Conservation (phyloP, 1,139 yeast genomes). For the Taiozyma sp. region DNA sequence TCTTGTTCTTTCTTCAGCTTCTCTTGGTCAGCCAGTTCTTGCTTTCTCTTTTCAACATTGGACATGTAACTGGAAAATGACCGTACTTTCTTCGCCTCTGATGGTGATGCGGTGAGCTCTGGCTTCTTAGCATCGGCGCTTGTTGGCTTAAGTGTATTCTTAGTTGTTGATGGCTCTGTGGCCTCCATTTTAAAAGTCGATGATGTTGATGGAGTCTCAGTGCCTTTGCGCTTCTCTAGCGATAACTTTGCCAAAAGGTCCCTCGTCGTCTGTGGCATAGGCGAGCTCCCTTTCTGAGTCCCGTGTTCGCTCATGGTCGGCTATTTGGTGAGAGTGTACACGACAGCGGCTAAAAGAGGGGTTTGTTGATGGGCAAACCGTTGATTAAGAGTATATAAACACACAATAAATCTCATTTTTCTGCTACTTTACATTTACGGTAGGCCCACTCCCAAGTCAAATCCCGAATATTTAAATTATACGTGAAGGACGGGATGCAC, state of each 20-base stretch:
- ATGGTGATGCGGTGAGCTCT: neutral
- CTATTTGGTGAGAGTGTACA: neutral
- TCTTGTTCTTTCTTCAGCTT: constrained; percentile 9
- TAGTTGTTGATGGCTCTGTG: neutral
- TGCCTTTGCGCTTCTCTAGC: neutral
- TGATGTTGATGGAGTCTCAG: neutral
- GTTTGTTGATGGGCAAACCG: no score
- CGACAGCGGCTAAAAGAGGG: neutral
- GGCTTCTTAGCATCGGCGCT: neutral
- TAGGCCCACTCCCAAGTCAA: neutral
- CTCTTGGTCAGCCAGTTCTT: constrained; percentile 22
- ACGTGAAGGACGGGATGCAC: no score
- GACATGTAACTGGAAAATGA: constrained; percentile 31
- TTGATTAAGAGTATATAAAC: no score
- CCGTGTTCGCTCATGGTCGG: neutral
- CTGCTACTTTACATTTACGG: neutral
- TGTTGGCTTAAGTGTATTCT: neutral
- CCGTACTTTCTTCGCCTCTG: constrained; percentile 13
- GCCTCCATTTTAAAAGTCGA: neutral
- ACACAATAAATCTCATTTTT: no score
- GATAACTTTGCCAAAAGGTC: constrained; percentile 3
- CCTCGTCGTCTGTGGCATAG: neutral
- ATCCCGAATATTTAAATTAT: neutral
- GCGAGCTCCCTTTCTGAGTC: neutral
- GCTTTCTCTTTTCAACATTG: constrained; percentile 27